Evolutionary conservation across 805 yeast species (phyloP).

Genomic region (Ogataea glucozyma): DNA sequence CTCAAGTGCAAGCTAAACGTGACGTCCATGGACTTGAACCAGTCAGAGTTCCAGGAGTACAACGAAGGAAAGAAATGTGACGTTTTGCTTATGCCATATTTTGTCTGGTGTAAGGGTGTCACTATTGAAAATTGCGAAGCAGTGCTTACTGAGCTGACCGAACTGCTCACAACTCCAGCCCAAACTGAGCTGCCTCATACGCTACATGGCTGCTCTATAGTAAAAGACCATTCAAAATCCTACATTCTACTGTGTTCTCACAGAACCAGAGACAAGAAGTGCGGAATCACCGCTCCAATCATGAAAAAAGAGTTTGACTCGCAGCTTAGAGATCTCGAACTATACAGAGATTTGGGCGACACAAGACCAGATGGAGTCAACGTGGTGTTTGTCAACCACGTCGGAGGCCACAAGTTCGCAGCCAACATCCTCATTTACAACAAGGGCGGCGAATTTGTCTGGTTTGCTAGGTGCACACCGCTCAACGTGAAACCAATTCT

Average conservation of each 20-base stretch:
- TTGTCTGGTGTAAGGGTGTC: constrained; percentile 64
- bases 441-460: constrained; percentile 71
- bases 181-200: constrained; percentile 19
- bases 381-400: constrained; percentile 76
- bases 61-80: constrained; percentile 51
- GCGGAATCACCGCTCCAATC: constrained; percentile 93
- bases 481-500: constrained; percentile 70
- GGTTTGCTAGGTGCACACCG: constrained; percentile 89
- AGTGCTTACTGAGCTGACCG: constrained; percentile 47
- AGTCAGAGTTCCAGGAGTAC: constrained; percentile 42
- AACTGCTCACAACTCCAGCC: constrained; percentile 36
- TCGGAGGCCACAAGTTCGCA: constrained; percentile 95
- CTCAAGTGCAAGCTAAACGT: constrained; percentile 23
- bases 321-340: constrained; percentile 67
- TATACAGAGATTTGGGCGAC: constrained; percentile 77
- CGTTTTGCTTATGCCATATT: constrained; percentile 69
- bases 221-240: constrained; percentile 42
- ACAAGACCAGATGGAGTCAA: constrained; percentile 71
- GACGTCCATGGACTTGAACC: constrained; percentile 27
- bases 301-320: constrained; percentile 77
- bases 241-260: constrained; percentile 85
- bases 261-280: constrained; percentile 84
- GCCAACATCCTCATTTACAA: constrained; percentile 84
- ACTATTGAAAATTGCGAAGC: constrained; percentile 42
- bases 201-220: constrained; percentile 32